These are phyloP conservation scores for Helicostylum pulchrum DNA, from an alignment of 192 early-diverging fungal species.

Conservation along the genomic window DNA sequence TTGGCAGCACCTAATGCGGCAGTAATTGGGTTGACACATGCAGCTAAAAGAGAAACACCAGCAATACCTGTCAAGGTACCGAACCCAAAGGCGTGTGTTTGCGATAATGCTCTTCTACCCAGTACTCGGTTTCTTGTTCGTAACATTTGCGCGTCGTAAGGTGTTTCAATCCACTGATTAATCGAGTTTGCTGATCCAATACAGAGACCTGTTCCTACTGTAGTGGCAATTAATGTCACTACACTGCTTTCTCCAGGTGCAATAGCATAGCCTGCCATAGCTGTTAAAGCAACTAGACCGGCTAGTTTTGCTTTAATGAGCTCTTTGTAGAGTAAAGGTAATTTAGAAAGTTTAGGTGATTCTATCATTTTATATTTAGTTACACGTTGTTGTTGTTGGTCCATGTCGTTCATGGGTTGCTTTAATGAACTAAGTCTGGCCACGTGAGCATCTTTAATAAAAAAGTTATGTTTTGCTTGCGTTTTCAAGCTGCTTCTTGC, in stretches of 20 bases:
- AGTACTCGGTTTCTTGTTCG: slow-evolving; percentile 86
- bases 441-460: too few relatives aligned
- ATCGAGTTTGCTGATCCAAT: slow-evolving; percentile 87
- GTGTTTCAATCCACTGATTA: slow-evolving; percentile 95
- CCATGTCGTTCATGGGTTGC: neutral
- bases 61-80: slow-evolving; percentile 63
- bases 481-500: too few relatives aligned
- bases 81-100: slow-evolving; percentile 74
- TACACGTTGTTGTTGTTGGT: neutral
- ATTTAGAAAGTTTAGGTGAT: slow-evolving; percentile 23
- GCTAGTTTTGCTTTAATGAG: slow-evolving; percentile 87
- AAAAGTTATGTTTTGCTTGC: too few relatives aligned
- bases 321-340: slow-evolving; percentile 60
- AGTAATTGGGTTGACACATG: slow-evolving; percentile 85
- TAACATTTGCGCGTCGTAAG: slow-evolving; percentile 97
- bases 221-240: slow-evolving; percentile 72
- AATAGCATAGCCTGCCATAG: slow-evolving; percentile 93
- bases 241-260: slow-evolving; percentile 68
- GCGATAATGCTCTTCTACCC: slow-evolving; percentile 73
- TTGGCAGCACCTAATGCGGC: slow-evolving; percentile 81
- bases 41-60: slow-evolving; percentile 62
- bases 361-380: slow-evolving; percentile 1
- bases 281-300: slow-evolving; percentile 85
- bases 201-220: slow-evolving; percentile 83
- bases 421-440: neutral